Evolutionary conservation across 176 grass and related monocot species (phyloP), one percentile per base, ranked within the genome.

Genomic region (Paspalum notatum): DNA sequence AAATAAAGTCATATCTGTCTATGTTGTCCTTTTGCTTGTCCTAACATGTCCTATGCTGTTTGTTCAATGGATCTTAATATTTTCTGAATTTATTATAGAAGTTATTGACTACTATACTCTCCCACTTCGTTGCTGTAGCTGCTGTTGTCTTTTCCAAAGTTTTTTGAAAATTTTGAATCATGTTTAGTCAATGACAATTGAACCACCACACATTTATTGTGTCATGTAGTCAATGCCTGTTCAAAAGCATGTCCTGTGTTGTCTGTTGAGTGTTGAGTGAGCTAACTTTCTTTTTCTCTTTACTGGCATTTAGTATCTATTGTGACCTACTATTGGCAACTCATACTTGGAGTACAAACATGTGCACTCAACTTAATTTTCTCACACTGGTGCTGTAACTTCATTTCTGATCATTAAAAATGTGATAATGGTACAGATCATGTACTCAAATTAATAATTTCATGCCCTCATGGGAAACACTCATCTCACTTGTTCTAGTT

Each of bases 181-280:
- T 72, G 66, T 0, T 51, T 50, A 82, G 9, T 70, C 51, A 59
- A 71, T 58, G 21, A 56, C 8, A 52, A 65, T 44, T 27, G 3
- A 85, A 15, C 21, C 12, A 37, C 25, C 21, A 14, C 54, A 46
- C 32, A 45, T 44, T 72, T 49, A 39, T 82, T 64, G 38, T 60
- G 7, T 10, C 50, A 46, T 48, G 52, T 77, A 78, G 39, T 72
- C 59, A 66, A 82, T 82, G 58, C 27, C 39, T 80, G 51, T 61
- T 47, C 53, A 75, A 47, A 41, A 70, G 13, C 43, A 18, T 46
- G 47, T 72, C 39, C 56, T 27, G 25, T 71, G 49, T 66, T 85
- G 41, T 16, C 53, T 89, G 21, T 80, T 55, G 43, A 79, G 32
- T 32, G 32, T n/a, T n/a, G n/a, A n/a, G n/a, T 59, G 67, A 68